Evolutionary conservation across 1,139 yeast species (phyloP).

Genomic region (Hansenula sp.): DNA sequence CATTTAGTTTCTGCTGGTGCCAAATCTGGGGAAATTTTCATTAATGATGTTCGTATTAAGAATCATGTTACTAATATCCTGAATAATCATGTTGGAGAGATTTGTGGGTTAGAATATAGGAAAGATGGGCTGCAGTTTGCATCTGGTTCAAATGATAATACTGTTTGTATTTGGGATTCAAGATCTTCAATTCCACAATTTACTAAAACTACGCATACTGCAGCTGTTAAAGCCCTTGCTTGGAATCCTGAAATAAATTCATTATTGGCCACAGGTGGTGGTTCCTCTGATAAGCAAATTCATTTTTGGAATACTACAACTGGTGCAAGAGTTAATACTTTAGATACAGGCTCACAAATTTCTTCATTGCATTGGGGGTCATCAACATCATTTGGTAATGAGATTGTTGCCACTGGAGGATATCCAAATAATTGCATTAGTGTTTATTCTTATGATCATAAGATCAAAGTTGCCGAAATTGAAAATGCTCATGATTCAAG

Average conservation of each 20-base stretch:
- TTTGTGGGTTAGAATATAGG: slow-evolving; percentile 90
- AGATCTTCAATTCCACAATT: slow-evolving; percentile 73
- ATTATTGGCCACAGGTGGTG: slow-evolving; percentile 93
- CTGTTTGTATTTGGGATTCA: slow-evolving; percentile 94
- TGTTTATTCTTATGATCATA: slow-evolving; percentile 80
- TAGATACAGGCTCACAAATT: slow-evolving; percentile 92
- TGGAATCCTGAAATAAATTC: slow-evolving; percentile 92
- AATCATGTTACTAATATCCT: slow-evolving; percentile 63
- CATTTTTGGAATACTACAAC: slow-evolving; percentile 96
- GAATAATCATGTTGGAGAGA: slow-evolving; percentile 77
- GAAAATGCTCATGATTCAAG: slow-evolving; percentile 86
- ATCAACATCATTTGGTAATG: slow-evolving; percentile 67
- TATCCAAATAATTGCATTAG: slow-evolving; percentile 84
- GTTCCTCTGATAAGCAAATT: slow-evolving; percentile 83
- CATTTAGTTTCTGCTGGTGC: slow-evolving; percentile 83
- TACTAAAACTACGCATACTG: slow-evolving; percentile 76
- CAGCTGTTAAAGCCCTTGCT: slow-evolving; percentile 93
- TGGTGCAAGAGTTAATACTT: slow-evolving; percentile 81
- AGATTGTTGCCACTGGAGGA: slow-evolving; percentile 93
- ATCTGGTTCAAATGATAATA: slow-evolving; percentile 92
- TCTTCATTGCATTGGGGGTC: slow-evolving; percentile 91
- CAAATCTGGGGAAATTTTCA: slow-evolving; percentile 77
- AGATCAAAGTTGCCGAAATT: slow-evolving; percentile 87
- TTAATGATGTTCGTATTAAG: slow-evolving; percentile 90
- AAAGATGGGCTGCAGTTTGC: slow-evolving; percentile 83